Conservation (phyloP, 2,329 filamentous ascomycete species). For the Lachnellula hyalina region DNA sequence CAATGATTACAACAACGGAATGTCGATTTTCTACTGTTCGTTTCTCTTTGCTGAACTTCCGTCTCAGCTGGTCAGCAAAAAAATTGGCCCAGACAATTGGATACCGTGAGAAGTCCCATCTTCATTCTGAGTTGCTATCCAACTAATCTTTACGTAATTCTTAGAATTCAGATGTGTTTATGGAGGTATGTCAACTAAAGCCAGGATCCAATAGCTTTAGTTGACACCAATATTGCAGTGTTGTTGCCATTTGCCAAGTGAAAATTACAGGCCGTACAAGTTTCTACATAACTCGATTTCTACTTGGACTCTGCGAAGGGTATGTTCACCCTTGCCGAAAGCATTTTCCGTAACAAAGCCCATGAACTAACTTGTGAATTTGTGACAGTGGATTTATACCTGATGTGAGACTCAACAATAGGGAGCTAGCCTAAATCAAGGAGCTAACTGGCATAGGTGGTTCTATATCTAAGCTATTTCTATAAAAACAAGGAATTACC, state of each 20-base stretch:
- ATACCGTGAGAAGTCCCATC: constrained; percentile 33
- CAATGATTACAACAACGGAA: constrained; percentile 20
- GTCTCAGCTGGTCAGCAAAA: constrained; percentile 43
- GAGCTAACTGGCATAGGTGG: background rate
- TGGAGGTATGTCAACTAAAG: background rate
- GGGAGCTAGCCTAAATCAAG: background rate
- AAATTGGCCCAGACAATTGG: constrained; percentile 44
- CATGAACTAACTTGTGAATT: background rate
- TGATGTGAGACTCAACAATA: constrained; percentile 32
- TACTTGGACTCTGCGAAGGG: constrained; percentile 23
- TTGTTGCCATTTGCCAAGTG: constrained; percentile 39
- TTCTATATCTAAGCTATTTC: constrained; percentile 19
- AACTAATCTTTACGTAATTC: too few species aligned
- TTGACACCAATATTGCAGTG: constrained; percentile 26
- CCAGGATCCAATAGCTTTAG: background rate
- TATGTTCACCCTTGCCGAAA: background rate
- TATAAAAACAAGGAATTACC: constrained; percentile 19
- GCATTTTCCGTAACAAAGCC: too few species aligned
- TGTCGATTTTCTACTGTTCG: constrained; percentile 36
- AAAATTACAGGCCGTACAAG: constrained; percentile 37
- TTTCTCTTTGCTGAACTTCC: constrained; percentile 44
- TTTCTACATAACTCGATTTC: constrained; percentile 38
- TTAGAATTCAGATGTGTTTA: background rate
- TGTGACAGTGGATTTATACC: constrained; percentile 48
- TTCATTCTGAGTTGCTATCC: background rate